These are phyloP conservation scores for Aeschynomene evenia DNA, from an alignment of 306 rosid genomes.

Conservation along the genomic window DNA sequence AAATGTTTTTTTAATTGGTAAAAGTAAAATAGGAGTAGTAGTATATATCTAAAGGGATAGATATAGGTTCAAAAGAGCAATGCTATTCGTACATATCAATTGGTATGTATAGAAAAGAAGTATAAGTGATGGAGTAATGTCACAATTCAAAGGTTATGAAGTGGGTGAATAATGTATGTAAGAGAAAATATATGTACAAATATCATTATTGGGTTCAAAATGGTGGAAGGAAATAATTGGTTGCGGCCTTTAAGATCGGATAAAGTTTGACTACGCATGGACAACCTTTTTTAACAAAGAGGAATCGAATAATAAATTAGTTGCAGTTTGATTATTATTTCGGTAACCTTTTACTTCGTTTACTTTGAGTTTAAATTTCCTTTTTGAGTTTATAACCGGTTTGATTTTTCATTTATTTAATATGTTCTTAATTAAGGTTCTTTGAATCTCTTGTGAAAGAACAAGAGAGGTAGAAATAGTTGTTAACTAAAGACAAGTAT, in stretches of 20 bases:
- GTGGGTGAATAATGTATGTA: too few species aligned
- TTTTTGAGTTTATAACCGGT: slow-evolving; percentile 13
- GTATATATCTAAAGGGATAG: not conserved
- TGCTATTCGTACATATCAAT: too few species aligned
- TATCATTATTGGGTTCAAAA: slow-evolving; percentile 42
- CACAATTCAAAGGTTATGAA: too few species aligned
- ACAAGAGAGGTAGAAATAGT: not conserved
- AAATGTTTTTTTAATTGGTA: slow-evolving; percentile 23
- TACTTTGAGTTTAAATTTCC: slow-evolving; percentile 23
- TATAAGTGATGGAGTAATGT: too few species aligned
- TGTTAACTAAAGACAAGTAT: not conserved
- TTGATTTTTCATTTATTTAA: not conserved
- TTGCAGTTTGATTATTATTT: slow-evolving; percentile 42
- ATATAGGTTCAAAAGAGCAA: too few species aligned
- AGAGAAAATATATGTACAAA: too few species aligned
- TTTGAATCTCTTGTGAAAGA: not conserved
- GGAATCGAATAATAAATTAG: slow-evolving; percentile 13
- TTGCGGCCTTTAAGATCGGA: not conserved
- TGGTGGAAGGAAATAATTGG: slow-evolving; percentile 34
- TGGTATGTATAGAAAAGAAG: too few species aligned
- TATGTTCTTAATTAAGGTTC: not conserved
- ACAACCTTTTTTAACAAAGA: slow-evolving; percentile 17
- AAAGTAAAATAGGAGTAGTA: too few species aligned
- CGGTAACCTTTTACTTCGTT: slow-evolving; percentile 29
- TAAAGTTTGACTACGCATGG: slow-evolving; percentile 28